phyloP scores from a whole-genome alignment of 169 alveolate genomes.

The Cryptosporidium canis region DNA sequence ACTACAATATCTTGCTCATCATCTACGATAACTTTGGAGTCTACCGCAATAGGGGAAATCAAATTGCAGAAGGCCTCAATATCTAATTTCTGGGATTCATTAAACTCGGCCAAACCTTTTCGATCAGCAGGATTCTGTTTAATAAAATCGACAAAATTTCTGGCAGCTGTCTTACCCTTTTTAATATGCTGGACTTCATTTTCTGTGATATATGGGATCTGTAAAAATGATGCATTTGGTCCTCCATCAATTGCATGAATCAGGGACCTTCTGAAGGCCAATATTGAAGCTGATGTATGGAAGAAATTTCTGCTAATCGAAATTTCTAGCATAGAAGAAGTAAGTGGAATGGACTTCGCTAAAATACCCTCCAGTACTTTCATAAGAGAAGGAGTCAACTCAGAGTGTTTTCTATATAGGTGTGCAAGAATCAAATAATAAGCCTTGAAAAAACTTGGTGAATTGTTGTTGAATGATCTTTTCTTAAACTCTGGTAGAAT shows the following conservation, averaged over 20 bases:
- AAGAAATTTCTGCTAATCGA: conserved; percentile 58
- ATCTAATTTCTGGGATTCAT: conserved; percentile 80
- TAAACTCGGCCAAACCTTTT: conserved; percentile 84
- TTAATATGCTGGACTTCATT: conserved; percentile 76
- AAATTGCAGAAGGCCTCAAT: conserved; percentile 84
- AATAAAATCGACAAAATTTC: conserved; percentile 83
- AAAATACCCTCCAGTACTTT: conserved; percentile 4
- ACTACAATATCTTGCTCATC: conserved; percentile 87
- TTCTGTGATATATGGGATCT: conserved; percentile 89
- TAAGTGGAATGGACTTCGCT: conserved; percentile 3
- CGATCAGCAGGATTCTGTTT: conserved; percentile 81
- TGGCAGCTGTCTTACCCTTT: conserved; percentile 84
- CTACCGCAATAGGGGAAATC: conserved; percentile 81
- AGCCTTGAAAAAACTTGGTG: conserved; percentile 14
- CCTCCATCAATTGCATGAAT: conserved; percentile 87
- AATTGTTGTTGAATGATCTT: conserved; percentile 20
- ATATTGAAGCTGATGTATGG: conserved; percentile 69
- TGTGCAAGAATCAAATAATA: conserved; percentile 54
- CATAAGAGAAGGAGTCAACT: conserved; percentile 24
- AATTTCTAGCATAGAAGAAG: conserved; percentile 52
- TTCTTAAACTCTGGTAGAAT: conserved; percentile 47
- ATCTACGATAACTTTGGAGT: conserved; percentile 83
- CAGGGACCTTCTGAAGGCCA: conserved; percentile 88
- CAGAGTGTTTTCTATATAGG: conserved; percentile 34
- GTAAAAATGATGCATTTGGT: conserved; percentile 82